Evolutionary conservation across 805 yeast genomes (phyloP), one percentile per base, ranked within the genome.

Genomic region (Myxozyma vanderwaltii): DNA sequence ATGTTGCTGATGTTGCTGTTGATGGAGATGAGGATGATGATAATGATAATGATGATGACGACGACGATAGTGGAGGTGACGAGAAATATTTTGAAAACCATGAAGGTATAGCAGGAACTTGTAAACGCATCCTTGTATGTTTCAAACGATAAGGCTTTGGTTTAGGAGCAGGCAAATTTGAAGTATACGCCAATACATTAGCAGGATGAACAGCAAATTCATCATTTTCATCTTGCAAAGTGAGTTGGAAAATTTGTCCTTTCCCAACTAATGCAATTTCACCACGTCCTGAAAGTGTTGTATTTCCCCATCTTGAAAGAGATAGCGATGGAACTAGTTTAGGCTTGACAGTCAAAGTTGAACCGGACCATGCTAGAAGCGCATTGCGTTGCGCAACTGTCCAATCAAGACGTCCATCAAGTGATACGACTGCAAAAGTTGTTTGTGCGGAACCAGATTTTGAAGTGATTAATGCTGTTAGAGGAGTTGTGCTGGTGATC

Each of bases 291-390:
- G 69, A 72, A 51, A 69, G 75, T 61, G 59, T 61, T 27, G 69
- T 66, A 67, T 68, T 74, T 58, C 72, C 66, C 63, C 74, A 70
- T 5, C 70, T 66, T 3, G 74, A 66, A 36, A 65, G 54, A 15
- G 63, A 54, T 17, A 59, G 45, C 13, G 47, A 38, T n/a, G 68
- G 39, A 49, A 63, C 26, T 67, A 59, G 52, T 43, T 56, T 58
- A 15, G 77, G 69, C 23, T 46, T 46, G 19, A 72, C 60, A 21
- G 58, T 50, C 36, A 76, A 65, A 23, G 73, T 67, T 23, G 68
- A 63, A 41, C 78, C 84, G 1, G 79, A 68, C 78, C 80, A 81
- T 19, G 84, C 81, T 27, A 78, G 72, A 4, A 81, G 60, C 45
- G 74, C 76, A 23, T 69, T 63, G 33, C 76, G 75, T 38, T 71